Evolutionary conservation across 805 yeast species (phyloP).

Genomic region (Priceomyces castillae): DNA sequence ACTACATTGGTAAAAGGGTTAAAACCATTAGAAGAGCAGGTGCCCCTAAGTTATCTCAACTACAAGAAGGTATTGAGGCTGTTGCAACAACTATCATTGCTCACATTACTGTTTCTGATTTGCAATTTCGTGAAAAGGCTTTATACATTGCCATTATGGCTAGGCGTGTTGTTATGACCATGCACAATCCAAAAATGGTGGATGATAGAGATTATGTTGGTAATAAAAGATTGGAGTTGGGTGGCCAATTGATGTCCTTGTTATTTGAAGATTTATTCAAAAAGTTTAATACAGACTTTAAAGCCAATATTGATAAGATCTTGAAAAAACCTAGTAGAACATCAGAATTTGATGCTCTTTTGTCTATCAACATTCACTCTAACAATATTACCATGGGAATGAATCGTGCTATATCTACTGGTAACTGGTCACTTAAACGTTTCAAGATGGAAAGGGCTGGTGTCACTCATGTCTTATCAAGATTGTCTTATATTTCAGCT

Average conservation of each 20-base stretch:
- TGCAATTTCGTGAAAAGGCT: slow-evolving; percentile 92
- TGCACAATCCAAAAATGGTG: slow-evolving; percentile 91
- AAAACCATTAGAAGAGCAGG: slow-evolving; percentile 88
- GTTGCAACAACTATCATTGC: slow-evolving; percentile 95
- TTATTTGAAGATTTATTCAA: slow-evolving; percentile 96
- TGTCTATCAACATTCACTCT: slow-evolving; percentile 86
- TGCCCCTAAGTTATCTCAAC: slow-evolving; percentile 69
- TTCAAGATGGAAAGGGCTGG: slow-evolving; percentile 99
- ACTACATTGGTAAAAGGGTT: slow-evolving; percentile 86
- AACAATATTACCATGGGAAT: slow-evolving; percentile 91
- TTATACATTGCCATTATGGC: slow-evolving; percentile 95
- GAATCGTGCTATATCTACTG: slow-evolving; percentile 96
- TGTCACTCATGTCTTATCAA: slow-evolving; percentile 92
- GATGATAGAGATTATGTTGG: slow-evolving; percentile 99
- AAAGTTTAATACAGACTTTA: slow-evolving; percentile 92
- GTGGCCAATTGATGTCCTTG: slow-evolving; percentile 94
- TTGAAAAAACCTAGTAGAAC: slow-evolving; percentile 92
- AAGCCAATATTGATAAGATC: slow-evolving; percentile 90
- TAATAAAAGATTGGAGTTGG: slow-evolving; percentile 93
- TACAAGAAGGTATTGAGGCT: slow-evolving; percentile 96
- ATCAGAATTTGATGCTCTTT: slow-evolving; percentile 88
- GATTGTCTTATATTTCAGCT: slow-evolving; percentile 90
- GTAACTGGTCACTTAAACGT: slow-evolving; percentile 97
- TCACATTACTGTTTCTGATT: slow-evolving; percentile 78
- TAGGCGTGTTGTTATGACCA: slow-evolving; percentile 91